Conservation (phyloP, 805 yeast species). For the Millerago galiae region DNA sequence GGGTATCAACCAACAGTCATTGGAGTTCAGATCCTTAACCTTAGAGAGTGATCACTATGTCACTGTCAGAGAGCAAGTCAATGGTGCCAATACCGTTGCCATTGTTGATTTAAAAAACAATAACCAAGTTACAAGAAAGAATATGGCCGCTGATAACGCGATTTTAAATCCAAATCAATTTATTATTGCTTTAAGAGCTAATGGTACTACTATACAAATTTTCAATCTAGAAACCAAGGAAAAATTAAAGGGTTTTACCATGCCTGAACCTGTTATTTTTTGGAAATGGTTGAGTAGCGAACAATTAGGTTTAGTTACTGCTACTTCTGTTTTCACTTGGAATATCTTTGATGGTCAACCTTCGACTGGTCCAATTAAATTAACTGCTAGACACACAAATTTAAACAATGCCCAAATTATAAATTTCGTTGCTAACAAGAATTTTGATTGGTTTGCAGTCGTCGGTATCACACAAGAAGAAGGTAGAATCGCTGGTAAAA, state of each 20-base stretch:
- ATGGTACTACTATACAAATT: constrained; percentile 92
- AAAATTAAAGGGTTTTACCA: constrained; percentile 79
- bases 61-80: constrained; percentile 61
- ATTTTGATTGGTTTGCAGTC: constrained; percentile 87
- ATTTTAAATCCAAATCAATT: constrained; percentile 90
- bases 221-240: constrained; percentile 85
- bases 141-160: constrained; percentile 96
- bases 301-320: constrained; percentile 79
- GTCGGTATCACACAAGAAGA: constrained; percentile 93
- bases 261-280: constrained; percentile 83
- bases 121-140: constrained; percentile 78
- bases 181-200: constrained; percentile 90
- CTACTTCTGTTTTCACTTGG: constrained; percentile 70
- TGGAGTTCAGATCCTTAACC: constrained; percentile 91
- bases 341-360: constrained; percentile 76
- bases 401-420: constrained; percentile 82
- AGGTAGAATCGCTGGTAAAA: constrained; percentile 92
- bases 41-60: constrained; percentile 89
- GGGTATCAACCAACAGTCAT: constrained; percentile 78
- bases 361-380: constrained; percentile 66
- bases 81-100: constrained; percentile 82
- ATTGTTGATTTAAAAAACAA: constrained; percentile 78
- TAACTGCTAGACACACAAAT: constrained; percentile 79
- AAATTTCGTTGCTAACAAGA: constrained; percentile 76
- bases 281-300: constrained; percentile 89